phyloP scores from a whole-genome alignment of 805 yeast species.

The Starmerella cellae region DNA sequence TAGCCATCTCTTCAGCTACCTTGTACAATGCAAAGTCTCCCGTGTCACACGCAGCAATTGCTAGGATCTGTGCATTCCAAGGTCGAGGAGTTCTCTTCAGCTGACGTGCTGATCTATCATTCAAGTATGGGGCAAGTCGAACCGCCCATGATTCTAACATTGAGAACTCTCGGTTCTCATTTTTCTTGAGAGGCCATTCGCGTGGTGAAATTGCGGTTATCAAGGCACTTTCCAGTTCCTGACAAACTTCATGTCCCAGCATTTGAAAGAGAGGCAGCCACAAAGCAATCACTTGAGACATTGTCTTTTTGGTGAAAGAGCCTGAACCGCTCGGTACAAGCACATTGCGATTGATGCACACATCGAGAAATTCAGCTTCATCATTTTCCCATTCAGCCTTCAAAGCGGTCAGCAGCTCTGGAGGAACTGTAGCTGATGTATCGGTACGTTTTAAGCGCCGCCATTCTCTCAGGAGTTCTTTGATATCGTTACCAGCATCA shows the following conservation, averaged over 20 bases:
- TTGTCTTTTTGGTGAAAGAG: neutral
- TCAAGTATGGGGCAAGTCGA: slow-evolving; percentile 8
- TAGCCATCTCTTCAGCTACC: slow-evolving; percentile 19
- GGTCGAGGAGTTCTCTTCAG: slow-evolving; percentile 18
- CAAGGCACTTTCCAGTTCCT: slow-evolving; percentile 4
- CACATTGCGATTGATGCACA: slow-evolving; percentile 18
- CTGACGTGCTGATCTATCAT: neutral
- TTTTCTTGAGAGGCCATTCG: slow-evolving; percentile 17
- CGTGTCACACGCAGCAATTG: slow-evolving; percentile 6
- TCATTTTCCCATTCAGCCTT: slow-evolving; percentile 1
- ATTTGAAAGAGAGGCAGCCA: slow-evolving; percentile 19
- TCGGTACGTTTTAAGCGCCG: slow-evolving; percentile 37
- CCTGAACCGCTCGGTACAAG: slow-evolving; percentile 15
- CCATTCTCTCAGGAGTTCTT: slow-evolving; percentile 34
- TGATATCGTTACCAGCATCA: slow-evolving; percentile 20
- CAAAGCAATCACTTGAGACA: slow-evolving; percentile 9
- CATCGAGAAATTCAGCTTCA: slow-evolving; percentile 8
- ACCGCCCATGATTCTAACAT: slow-evolving; percentile 18
- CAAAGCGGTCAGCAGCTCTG: slow-evolving; percentile 3
- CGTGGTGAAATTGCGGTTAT: slow-evolving; percentile 3
- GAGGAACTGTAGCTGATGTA: slow-evolving; percentile 26
- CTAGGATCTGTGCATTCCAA: slow-evolving; percentile 22
- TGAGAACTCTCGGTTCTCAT: slow-evolving; percentile 4
- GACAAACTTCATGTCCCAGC: slow-evolving; percentile 10
- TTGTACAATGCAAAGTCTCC: neutral